phyloP scores from a whole-genome alignment of 2,329 filamentous ascomycete genomes.

The Cadophora gregata region DNA sequence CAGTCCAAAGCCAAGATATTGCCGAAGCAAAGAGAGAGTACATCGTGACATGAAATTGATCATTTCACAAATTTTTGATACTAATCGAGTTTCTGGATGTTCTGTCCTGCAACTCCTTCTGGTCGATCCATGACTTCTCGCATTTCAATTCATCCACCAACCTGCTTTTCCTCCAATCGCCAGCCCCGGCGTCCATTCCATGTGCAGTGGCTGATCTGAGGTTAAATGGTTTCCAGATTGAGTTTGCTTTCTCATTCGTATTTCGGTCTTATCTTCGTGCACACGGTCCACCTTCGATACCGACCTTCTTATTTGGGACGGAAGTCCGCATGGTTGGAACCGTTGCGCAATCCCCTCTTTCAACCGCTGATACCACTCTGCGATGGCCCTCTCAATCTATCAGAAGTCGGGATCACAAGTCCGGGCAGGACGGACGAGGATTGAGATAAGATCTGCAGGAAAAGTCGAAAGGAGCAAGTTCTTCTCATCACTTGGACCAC shows the following conservation, averaged over 20 bases:
- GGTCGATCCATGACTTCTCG: too few relatives aligned
- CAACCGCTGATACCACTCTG: neutral
- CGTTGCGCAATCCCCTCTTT: neutral
- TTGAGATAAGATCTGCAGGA: neutral
- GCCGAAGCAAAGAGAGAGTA: neutral
- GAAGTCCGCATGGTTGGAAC: neutral
- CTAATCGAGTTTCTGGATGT: too few relatives aligned
- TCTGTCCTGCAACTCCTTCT: too few relatives aligned
- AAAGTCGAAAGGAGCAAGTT: neutral
- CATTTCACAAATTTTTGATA: too few relatives aligned
- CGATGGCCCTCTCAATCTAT: neutral
- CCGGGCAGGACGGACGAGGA: neutral
- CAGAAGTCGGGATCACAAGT: neutral
- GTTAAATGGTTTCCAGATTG: neutral
- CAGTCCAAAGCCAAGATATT: slow-evolving; percentile 1
- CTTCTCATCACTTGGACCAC: neutral
- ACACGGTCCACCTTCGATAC: neutral
- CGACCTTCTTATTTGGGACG: neutral
- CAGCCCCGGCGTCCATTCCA: neutral
- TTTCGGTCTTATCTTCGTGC: slow-evolving; percentile 5
- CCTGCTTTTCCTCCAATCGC: neutral
- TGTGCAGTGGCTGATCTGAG: too few relatives aligned
- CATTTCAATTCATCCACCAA: neutral
- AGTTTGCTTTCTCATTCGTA: slow-evolving; percentile 1
- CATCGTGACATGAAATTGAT: too few relatives aligned